Evolutionary conservation across 371 early-diverging fungal species (phyloP), one percentile per base, ranked within the genome.

Genomic region (Rhizopus arrhizus): DNA sequence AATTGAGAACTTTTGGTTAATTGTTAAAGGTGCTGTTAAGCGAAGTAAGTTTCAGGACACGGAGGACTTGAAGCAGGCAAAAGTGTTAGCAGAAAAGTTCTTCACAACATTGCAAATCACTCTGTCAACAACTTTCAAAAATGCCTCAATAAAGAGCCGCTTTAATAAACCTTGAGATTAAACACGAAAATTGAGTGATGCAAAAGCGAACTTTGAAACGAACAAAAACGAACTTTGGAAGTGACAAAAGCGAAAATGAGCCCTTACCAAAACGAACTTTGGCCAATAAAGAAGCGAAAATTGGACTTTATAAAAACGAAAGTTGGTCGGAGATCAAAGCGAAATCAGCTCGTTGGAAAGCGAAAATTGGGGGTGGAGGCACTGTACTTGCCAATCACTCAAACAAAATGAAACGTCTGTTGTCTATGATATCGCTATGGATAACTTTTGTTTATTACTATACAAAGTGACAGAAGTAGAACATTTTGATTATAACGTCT

Each of bases 351-450:
- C 36, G 36, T 36, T 36, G 36, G 36, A 36, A 36, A 36, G 36
- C 36, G 36, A 36, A 36, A 36, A 36, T 36, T 36, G 36, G 36
- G 36, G 36, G 36, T 36, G 36, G 36, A 36, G 36, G 36, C 36
- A 36, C 36, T 36, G 36, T 36, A 36, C 36, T n/a, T n/a, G n/a
- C n/a, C n/a, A n/a, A n/a, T n/a, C n/a, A n/a, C n/a, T n/a, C n/a
- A n/a, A n/a, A n/a, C n/a, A n/a, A n/a, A n/a, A n/a, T n/a, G n/a
- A n/a, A n/a, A n/a, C n/a, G n/a, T n/a, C n/a, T n/a, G n/a, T n/a
- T n/a, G n/a, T n/a, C n/a, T n/a, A n/a, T n/a, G 87, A 88, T 62
- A 75, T 83, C 56, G 91, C 92, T 0, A 67, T 88, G 68, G 91
- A 90, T 63, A 89, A 90, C 55, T 90, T 89, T 71, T 88, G 89